Evolutionary conservation across 495 filamentous ascomycete species (phyloP).

Genomic region (Aspergillus ellipticus): DNA sequence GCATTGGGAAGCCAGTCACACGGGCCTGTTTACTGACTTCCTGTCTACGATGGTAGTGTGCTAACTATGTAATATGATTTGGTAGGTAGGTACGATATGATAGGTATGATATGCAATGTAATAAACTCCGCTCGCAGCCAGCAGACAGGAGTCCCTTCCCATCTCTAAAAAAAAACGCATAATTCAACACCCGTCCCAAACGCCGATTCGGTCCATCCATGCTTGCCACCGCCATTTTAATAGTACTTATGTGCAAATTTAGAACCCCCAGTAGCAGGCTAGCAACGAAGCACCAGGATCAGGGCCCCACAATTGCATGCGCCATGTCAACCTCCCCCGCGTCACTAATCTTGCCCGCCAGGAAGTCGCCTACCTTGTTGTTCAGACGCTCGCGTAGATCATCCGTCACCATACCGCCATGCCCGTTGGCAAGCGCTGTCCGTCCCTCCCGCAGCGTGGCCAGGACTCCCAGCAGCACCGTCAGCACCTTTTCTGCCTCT

Average conservation of each 20-base stretch:
- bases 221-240: background rate
- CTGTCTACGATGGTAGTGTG: too few species aligned
- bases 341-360: conserved; percentile 50
- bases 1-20: background rate
- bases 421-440: conserved; percentile 39
- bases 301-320: conserved; percentile 31
- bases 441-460: conserved; percentile 40
- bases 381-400: conserved; percentile 55
- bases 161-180: too few species aligned
- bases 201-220: background rate
- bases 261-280: background rate
- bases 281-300: too few species aligned
- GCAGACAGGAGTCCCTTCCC: too few species aligned
- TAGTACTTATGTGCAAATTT: background rate
- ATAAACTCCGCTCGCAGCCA: too few species aligned
- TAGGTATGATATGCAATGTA: too few species aligned
- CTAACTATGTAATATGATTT: too few species aligned
- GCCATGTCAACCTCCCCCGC: conserved; percentile 43
- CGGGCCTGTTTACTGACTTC: background rate
- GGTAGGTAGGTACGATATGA: too few species aligned
- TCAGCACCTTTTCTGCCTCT: conserved; percentile 62
- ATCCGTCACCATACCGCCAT: conserved; percentile 41
- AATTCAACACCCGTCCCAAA: background rate
- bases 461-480: conserved; percentile 58
- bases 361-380: conserved; percentile 55